Base-by-base conservation (phyloP, 305 asterid species). In the Solanum hybrid region DNA sequence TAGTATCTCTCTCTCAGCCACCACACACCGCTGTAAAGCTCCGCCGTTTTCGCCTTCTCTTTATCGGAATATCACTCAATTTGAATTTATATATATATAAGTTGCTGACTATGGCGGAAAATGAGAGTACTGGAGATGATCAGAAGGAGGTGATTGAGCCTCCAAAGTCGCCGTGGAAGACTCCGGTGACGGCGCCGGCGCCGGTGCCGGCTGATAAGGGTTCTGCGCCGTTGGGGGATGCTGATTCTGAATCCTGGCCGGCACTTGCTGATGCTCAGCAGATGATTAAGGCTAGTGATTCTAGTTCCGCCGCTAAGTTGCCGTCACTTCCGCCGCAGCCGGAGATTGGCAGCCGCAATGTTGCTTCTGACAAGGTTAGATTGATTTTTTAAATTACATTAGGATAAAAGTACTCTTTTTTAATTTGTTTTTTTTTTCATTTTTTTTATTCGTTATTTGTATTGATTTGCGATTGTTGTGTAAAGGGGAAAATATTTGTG, bases 111-210 rank as follows among this genome's bases (percentile, higher is more conserved):
- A 91, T 92, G 93, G 95, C 94, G 85, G 97, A 94, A 88, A 93
- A 91, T 88, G 95, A 93, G 88, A 93, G 89, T 40, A 81, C 76
- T 75, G 93, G 89, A 66, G 95, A 92, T 89, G 95, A 95, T 94
- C 96, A 91, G 85, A 90, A 89, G 89, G 95, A 91, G 90, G 88
- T 78, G 92, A 90, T 40, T 78, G 90, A 90, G 12, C 91, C 91
- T 75, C 90, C 94, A 9, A 95, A 93, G 93, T 96, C 98, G n/a
- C 98, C 98, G 2, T 96, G 98, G 99, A 95, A 94, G 93, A 93
- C 94, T 6, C 89, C 97, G 79, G 79, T 31, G 37, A 15, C 78
- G 81, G 72, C 91, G 75, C 27, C 78, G 81, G 76, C 91, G 75
- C 27, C 12, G 72, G 72, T 22, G 12, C 4, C 66, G 80, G 3